These are phyloP conservation scores for Lyophyllum decastes DNA, from an alignment of 768 basidiomycete species.

Conservation along the genomic window DNA sequence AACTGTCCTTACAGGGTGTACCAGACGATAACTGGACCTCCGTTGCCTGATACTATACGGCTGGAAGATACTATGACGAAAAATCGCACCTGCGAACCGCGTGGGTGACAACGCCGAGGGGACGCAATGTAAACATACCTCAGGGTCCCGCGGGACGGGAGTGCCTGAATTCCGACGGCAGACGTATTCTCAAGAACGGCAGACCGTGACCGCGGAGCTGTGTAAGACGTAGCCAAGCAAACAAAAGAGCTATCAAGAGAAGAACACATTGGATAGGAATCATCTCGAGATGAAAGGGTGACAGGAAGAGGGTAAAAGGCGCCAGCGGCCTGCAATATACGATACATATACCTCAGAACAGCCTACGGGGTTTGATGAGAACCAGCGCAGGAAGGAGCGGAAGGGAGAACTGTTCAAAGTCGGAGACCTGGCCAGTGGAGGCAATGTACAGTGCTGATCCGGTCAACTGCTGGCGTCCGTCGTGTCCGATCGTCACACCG, in stretches of 20 bases:
- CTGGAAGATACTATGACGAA: too few species aligned
- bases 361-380: background rate
- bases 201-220: slow-evolving; percentile 7
- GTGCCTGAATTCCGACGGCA: slow-evolving; percentile 4
- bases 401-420: background rate
- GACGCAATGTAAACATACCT: background rate
- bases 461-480: too few species aligned
- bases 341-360: background rate
- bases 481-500: too few species aligned
- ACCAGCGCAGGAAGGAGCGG: background rate
- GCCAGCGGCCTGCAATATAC: background rate
- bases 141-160: background rate
- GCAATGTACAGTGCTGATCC: too few species aligned
- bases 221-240: slow-evolving; percentile 5
- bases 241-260: slow-evolving; percentile 6
- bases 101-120: background rate
- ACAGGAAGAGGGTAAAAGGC: background rate
- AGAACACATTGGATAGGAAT: slow-evolving; percentile 2
- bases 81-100: background rate
- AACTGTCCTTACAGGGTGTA: too few species aligned
- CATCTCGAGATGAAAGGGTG: background rate
- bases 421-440: too few species aligned
- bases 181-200: slow-evolving; percentile 16
- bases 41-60: too few species aligned
- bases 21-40: too few species aligned